Evolutionary conservation across 495 filamentous ascomycete species (phyloP).

Genomic region (Aspergillus coremiiformis): DNA sequence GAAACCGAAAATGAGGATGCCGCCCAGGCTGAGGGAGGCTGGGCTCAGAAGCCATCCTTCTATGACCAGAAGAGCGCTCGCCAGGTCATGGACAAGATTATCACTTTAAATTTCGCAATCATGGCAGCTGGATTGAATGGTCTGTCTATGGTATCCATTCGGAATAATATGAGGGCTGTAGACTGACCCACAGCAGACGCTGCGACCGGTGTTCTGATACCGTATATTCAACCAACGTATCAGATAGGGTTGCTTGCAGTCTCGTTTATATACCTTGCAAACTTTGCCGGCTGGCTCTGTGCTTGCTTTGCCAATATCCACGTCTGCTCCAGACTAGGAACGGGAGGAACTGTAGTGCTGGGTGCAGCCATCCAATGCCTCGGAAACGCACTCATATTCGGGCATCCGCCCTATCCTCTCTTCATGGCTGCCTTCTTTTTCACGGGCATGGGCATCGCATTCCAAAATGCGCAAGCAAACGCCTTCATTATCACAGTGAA

Average conservation of each 20-base stretch:
- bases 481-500: conserved; percentile 40
- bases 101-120: conserved; percentile 44
- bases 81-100: conserved; percentile 29
- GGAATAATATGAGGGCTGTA: neutral
- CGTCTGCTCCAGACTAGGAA: conserved; percentile 33
- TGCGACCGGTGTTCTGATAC: conserved; percentile 44
- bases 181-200: conserved; percentile 29
- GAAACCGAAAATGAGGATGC: conserved; percentile 3
- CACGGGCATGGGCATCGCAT: conserved; percentile 42
- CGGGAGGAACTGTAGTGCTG: conserved; percentile 41
- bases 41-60: neutral
- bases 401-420: conserved; percentile 41
- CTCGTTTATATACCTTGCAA: conserved; percentile 39
- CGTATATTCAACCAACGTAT: conserved; percentile 44
- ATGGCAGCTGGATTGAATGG: conserved; percentile 46
- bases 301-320: conserved; percentile 43
- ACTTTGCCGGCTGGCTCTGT: conserved; percentile 41
- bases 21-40: conserved; percentile 1
- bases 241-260: conserved; percentile 39
- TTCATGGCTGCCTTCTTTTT: conserved; percentile 44
- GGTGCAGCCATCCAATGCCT: conserved; percentile 42
- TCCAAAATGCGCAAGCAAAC: conserved; percentile 48
- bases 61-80: conserved; percentile 8
- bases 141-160: neutral
- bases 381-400: conserved; percentile 41